Percentiles rank a stretch among this genome's conserved stretches.
Evolutionary conservation across 2,329 filamentous ascomycete genomes (phyloP).

Genomic region (Corynespora cassiicola): DNA sequence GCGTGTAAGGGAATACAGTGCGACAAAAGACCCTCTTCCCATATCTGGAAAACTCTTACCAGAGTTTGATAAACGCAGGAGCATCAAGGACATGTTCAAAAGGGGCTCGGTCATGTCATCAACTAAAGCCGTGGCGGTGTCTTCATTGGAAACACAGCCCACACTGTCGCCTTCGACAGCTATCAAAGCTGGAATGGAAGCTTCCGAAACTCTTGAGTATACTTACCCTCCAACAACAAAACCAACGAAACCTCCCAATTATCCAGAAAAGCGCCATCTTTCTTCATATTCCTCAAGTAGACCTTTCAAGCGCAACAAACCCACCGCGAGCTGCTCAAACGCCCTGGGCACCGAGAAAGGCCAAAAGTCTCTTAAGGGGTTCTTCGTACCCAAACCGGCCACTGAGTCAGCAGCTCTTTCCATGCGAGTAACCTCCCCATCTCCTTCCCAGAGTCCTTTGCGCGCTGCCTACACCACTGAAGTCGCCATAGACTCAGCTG

Average conservation of each 20-base stretch:
- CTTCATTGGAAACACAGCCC: too few species aligned
- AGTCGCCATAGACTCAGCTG: background rate
- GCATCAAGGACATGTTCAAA: constrained; percentile 91
- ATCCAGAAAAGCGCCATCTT: constrained; percentile 37
- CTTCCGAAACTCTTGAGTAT: too few species aligned
- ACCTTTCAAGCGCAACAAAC: constrained; percentile 59
- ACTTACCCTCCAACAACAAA: too few species aligned
- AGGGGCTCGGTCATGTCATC: constrained; percentile 33
- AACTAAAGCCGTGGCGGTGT: too few species aligned
- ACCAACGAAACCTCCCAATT: too few species aligned
- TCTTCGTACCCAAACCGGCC: constrained; percentile 63
- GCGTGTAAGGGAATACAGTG: constrained; percentile 69
- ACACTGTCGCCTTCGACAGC: too few species aligned
- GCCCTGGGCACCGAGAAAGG: constrained; percentile 47
- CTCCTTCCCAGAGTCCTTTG: constrained; percentile 7
- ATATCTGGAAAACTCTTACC: constrained; percentile 84
- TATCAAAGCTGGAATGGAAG: constrained; percentile 1
- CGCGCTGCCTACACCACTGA: constrained; percentile 6
- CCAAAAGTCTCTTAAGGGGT: constrained; percentile 74
- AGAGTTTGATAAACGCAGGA: constrained; percentile 84
- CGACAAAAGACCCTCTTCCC: constrained; percentile 69
- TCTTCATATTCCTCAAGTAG: constrained; percentile 25
- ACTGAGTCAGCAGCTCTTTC: background rate
- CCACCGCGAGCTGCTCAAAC: constrained; percentile 35
- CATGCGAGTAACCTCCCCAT: constrained; percentile 7